phyloP scores from a whole-genome alignment of 2,329 filamentous ascomycete species.

The Hypocreales sp. region DNA sequence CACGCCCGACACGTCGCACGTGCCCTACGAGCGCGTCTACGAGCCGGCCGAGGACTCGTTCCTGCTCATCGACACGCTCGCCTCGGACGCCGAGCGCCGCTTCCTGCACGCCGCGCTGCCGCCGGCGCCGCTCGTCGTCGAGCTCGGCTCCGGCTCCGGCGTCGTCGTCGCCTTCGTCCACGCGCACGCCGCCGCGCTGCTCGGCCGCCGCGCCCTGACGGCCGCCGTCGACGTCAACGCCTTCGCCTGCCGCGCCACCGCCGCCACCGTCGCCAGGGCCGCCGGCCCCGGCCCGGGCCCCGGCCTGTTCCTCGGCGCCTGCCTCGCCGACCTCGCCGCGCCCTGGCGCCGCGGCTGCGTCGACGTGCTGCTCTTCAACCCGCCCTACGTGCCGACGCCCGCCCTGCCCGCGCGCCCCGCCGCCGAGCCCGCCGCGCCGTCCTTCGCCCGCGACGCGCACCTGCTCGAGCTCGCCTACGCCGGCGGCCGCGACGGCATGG shows the following conservation, averaged over 20 bases:
- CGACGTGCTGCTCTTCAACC: constrained; percentile 90
- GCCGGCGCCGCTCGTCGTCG: constrained; percentile 50
- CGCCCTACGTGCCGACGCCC: constrained; percentile 85
- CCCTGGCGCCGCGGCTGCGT: constrained; percentile 41
- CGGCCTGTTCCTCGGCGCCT: constrained; percentile 45
- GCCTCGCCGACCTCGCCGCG: constrained; percentile 54
- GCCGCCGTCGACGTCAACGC: constrained; percentile 73
- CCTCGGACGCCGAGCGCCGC: constrained; percentile 47
- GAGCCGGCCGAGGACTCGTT: constrained; percentile 95
- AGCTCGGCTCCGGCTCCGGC: constrained; percentile 83
- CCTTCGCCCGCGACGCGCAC: constrained; percentile 69
- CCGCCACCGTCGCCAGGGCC: constrained; percentile 46
- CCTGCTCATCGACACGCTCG: constrained; percentile 81
- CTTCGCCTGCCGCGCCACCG: constrained; percentile 66
- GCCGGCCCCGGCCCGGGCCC: constrained; percentile 10
- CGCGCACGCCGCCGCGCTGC: constrained; percentile 56
- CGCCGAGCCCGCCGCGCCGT: constrained; percentile 12
- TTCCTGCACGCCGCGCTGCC: constrained; percentile 49
- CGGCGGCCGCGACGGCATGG: constrained; percentile 83
- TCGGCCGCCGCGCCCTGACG: constrained; percentile 55
- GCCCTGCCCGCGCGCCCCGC: constrained; percentile 44
- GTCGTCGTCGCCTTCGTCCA: constrained; percentile 82
- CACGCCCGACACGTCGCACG: constrained; percentile 85
- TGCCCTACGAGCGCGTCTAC: constrained; percentile 78
- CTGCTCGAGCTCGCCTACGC: constrained; percentile 78